Evolutionary conservation across 2,329 filamentous ascomycete species (phyloP), one percentile per base, ranked within the genome.

Genomic region (Chalaropsis ovoidea): DNA sequence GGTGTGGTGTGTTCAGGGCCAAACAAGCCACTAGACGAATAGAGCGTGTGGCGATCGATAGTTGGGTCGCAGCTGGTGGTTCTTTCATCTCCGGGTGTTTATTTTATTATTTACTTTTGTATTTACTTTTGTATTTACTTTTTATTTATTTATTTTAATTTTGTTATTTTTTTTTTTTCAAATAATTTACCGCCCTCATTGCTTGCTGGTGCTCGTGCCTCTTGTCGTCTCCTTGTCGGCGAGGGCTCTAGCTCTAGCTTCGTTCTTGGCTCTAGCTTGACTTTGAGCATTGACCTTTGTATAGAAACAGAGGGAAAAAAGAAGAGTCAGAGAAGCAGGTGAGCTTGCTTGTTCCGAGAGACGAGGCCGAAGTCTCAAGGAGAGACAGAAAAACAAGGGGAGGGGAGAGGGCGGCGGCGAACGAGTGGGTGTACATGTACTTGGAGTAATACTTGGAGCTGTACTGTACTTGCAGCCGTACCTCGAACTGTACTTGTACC

Each of bases 211-310:
- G 47, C 47, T 49, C 47, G 47, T 49, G 47, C 47, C 47, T 49
- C 47, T 49, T 31, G 31, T 31, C 31, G 31, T 31, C 31, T 31
- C 31, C 31, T 31, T 6, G n/a, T 49, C 47, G 7, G n/a, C n/a
- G 47, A 24, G 22, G 45, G 45, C 45, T 49, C 45, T 49, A 49
- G 45, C 45, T 49, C 22, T 49, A 31, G 31, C 31, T 31, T 31
- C 31, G 6, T 31, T 49, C 45, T 24, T 49, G 45, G 45, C n/a
- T 24, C 10, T 49, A 49, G 45, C 45, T 49, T 49, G 17, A 22
- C 22, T 24, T 24, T 56, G 52, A 56, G 52, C 52, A 56, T 31
- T 56, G 52, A 56, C 52, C 22, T 31, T 56, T n/a, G 52, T 31
- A 56, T 31, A 56, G 13, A 10, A 31, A 15, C 22, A 31, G 27